Conservation (phyloP, 768 basidiomycete genomes). For the Lentinula raphanica region DNA sequence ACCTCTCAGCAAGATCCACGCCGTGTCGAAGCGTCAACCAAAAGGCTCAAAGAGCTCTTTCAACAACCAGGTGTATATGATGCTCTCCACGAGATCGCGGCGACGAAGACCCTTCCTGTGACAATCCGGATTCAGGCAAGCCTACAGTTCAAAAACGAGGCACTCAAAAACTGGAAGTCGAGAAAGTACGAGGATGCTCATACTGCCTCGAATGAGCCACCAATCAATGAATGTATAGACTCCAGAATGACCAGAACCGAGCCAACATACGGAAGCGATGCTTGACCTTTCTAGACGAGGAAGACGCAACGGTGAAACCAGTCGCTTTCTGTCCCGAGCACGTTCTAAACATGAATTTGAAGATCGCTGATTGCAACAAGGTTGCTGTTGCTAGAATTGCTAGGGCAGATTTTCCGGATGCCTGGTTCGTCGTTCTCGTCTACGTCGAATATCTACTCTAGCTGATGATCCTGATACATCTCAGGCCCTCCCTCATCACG, state of each 20-base stretch:
- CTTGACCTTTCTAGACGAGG: slow-evolving; percentile 66
- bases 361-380: slow-evolving; percentile 80
- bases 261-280: slow-evolving; percentile 58
- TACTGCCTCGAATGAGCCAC: slow-evolving; percentile 6
- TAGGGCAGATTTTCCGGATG: slow-evolving; percentile 66
- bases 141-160: slow-evolving; percentile 85
- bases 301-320: slow-evolving; percentile 64
- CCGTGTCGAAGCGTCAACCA: slow-evolving; percentile 42
- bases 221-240: slow-evolving; percentile 32
- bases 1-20: slow-evolving; percentile 63
- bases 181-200: slow-evolving; percentile 48
- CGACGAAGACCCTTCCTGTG: slow-evolving; percentile 52
- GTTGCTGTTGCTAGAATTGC: slow-evolving; percentile 73
- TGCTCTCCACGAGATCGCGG: slow-evolving; percentile 68
- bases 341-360: neutral
- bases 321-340: neutral
- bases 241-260: slow-evolving; percentile 66
- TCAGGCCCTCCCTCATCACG: slow-evolving; percentile 57
- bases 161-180: slow-evolving; percentile 70
- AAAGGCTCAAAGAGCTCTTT: slow-evolving; percentile 62
- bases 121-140: slow-evolving; percentile 74
- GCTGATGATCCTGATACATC: neutral
- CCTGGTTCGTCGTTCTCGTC: slow-evolving; percentile 46
- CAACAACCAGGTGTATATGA: slow-evolving; percentile 69
- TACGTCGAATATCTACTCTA: neutral